Conservation (phyloP, 2,329 filamentous ascomycete species). For the Eurotiales sp. region DNA sequence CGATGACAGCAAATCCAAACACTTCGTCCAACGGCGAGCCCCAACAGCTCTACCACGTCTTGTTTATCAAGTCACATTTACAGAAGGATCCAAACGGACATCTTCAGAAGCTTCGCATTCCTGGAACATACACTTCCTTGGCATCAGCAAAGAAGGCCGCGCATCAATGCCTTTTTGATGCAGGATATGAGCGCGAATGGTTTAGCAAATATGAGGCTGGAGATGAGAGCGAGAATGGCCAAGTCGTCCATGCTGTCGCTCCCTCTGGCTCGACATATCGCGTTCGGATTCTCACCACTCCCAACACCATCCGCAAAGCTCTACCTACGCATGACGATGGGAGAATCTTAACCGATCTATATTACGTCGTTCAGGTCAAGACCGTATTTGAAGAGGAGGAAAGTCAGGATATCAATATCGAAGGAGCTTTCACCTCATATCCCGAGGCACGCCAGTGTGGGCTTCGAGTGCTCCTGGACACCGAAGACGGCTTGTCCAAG, state of each 20-base stretch:
- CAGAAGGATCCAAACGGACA: constrained; percentile 22
- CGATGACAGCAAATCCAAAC: too few relatives aligned
- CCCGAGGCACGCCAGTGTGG: constrained; percentile 23
- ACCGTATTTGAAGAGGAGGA: constrained; percentile 21
- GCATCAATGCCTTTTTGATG: constrained; percentile 27
- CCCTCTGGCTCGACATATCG: constrained; percentile 24
- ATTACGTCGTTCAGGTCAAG: constrained; percentile 25
- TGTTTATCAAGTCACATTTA: constrained; percentile 23
- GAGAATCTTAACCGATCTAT: constrained; percentile 22
- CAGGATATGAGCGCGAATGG: constrained; percentile 27
- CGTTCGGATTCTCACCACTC: constrained; percentile 23
- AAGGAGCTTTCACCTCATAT: constrained; percentile 23
- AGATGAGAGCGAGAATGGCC: constrained; percentile 19
- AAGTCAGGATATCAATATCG: constrained; percentile 21
- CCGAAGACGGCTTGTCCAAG: constrained; percentile 19
- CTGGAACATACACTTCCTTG: constrained; percentile 23
- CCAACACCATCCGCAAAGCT: constrained; percentile 17
- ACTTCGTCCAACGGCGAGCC: constrained; percentile 6
- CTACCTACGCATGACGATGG: constrained; percentile 19
- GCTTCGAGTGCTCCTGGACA: constrained; percentile 19
- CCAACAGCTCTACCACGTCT: constrained; percentile 23
- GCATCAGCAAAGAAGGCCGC: constrained; percentile 23
- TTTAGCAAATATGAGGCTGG: constrained; percentile 24
- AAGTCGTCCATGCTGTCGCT: constrained; percentile 23
- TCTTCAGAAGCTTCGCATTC: constrained; percentile 25